phyloP scores from a whole-genome alignment of 495 filamentous ascomycete species.

The Penicillium taxi region DNA sequence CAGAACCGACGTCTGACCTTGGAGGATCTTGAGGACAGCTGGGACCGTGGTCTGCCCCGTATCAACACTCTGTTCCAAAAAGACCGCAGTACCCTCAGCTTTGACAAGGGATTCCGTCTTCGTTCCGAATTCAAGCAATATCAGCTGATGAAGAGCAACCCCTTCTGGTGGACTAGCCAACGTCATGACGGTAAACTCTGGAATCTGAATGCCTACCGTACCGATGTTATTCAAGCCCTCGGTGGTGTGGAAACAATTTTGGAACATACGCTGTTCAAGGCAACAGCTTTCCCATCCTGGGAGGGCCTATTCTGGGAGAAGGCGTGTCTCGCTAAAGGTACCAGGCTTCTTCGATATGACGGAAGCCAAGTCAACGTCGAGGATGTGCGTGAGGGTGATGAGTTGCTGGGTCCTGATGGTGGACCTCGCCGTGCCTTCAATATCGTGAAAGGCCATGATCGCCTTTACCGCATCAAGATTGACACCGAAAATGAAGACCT shows the following conservation, averaged over 20 bases:
- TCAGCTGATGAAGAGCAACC: constrained; percentile 98
- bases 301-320: constrained; percentile 99
- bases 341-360: constrained; percentile 32
- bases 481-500: constrained; percentile 34
- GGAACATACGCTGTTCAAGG: constrained; percentile 97
- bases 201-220: constrained; percentile 97
- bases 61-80: constrained; percentile 99
- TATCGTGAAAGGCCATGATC: constrained; percentile 38
- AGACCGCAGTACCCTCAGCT: constrained; percentile 92
- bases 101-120: constrained; percentile 97
- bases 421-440: constrained; percentile 41
- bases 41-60: constrained; percentile 95
- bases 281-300: constrained; percentile 97
- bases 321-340: constrained; percentile 46
- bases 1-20: constrained; percentile 92
- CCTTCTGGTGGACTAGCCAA: constrained; percentile 99
- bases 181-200: constrained; percentile 97
- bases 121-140: constrained; percentile 97
- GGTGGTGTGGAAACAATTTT: constrained; percentile 99
- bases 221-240: constrained; percentile 96
- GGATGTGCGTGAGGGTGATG: constrained; percentile 40
- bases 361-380: constrained; percentile 36
- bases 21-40: constrained; percentile 97
- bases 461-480: constrained; percentile 36
- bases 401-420: constrained; percentile 42